Base-by-base conservation (phyloP, 108 stramenopile genomes). In the Bacterosira constricta region DNA sequence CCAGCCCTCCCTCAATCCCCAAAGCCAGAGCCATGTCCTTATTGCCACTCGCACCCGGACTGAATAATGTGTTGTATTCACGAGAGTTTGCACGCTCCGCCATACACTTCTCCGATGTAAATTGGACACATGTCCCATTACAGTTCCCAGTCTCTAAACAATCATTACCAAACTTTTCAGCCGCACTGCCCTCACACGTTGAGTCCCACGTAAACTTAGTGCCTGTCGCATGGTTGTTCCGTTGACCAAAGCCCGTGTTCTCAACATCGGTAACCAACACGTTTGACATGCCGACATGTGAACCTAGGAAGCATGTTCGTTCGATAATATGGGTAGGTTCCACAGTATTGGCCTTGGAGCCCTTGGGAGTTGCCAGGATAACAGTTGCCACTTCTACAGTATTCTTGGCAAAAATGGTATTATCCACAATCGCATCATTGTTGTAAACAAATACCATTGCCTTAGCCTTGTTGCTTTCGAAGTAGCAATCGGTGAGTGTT, bases 401-500 rank as follows among this genome's bases (percentile, higher is more conserved):
- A 45, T 77, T 77, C 20, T 77, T 57, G 12, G 60, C 54, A 38
- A 77, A 77, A 0, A 77, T 46, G 35, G 67, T 69, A 56, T 69
- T 69, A 5, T 69, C 54, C 13, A 77, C 65, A 23, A 77, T 29
- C 26, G 75, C 75, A 0, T 77, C 65, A 32, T 69, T 54, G 42
- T 77, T 77, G 75, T 77, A 77, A 5, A 56, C 75, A 30, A 66
- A 77, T 4, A 77, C 75, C 66, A 77, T 69, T 20, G 75, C 41
- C 58, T 55, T 68, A 0, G 67, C 75, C 3, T 39, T 20, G 31
- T 77, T 77, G 11, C 45, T 31, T 20, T 60, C 44, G 45, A 77
- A 77, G 38, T 60, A 57, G 32, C 75, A 77, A 18, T 62, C 37
- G 0, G 66, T 44, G 32, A 77, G 3, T 0, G 75, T 69, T 18